Evolutionary conservation across 2,329 filamentous ascomycete species (phyloP), one percentile per base, ranked within the genome.

Genomic region (Claviceps maximensis): DNA sequence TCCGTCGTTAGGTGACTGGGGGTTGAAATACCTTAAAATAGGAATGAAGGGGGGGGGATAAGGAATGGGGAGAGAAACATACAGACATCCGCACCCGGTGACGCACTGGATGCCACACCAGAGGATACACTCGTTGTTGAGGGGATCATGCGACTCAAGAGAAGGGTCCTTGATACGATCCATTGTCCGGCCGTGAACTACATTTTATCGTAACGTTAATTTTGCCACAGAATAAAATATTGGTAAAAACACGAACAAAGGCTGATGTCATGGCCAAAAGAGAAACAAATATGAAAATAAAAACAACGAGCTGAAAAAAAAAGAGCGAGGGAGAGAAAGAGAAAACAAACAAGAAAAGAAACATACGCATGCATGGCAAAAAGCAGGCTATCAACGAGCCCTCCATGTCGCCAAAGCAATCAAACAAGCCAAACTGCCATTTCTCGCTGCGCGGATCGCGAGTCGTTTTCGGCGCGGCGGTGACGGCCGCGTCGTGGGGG

Each of bases 51-150:
- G 13, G 23, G 23, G 15, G 15, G 23, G 23, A 12, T 8, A 45
- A 45, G n/a, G 6, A 23, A 13, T 15, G 4, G 9, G n/a, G 29
- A n/a, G 1, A 29, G 41, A 17, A 19, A 47, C 68, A 57, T 63
- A 72, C 65, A 75, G 63, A 65, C 70, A 75, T 50, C 70, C 72
- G 54, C 67, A 72, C 46, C 71, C 66, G 9, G 69, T 72, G 45
- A 67, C 55, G 51, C 58, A 70, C 45, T 66, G 64, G 54, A 74
- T 65, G 45, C 60, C 64, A 47, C 60, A 63, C 53, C 71, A 69
- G 45, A 73, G 56, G 47, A 72, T 57, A 57, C 73, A 73, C 58
- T 75, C 73, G 19, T 60, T 58, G 63, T 76, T 74, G 58, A 67
- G 56, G 45, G 61, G 56, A 45, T 70, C 63, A 51, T 70, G 68